Conservation (phyloP, 306 rosid species). For the Cucumis hystrix region DNA sequence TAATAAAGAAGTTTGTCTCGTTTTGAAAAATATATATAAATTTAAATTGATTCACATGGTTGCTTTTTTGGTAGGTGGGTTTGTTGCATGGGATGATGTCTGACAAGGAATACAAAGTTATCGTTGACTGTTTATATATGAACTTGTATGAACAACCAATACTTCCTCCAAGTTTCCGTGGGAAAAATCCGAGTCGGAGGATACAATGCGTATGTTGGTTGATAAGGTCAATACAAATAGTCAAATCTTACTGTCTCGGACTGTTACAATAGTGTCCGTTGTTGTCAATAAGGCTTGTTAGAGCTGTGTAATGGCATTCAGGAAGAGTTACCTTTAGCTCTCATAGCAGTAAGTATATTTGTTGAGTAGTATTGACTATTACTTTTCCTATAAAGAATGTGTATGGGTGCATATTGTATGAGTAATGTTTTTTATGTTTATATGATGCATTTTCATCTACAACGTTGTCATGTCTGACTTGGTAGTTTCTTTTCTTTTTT, state of each 20-base stretch:
- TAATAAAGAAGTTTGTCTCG: too few relatives aligned
- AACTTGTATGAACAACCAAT: constrained; percentile 67
- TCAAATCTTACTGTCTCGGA: constrained; percentile 62
- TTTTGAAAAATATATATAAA: too few relatives aligned
- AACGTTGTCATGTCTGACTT: neutral
- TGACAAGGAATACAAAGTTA: constrained; percentile 87
- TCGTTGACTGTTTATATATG: constrained; percentile 73
- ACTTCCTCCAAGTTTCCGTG: constrained; percentile 93
- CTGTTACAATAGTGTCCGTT: constrained; percentile 69
- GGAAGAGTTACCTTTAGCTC: constrained; percentile 73
- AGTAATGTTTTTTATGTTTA: neutral
- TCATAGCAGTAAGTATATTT: constrained; percentile 66
- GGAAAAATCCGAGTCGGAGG: constrained; percentile 55
- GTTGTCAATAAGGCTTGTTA: constrained; percentile 55
- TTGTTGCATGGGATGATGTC: constrained; percentile 69
- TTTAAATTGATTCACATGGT: constrained; percentile 6
- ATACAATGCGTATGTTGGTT: constrained; percentile 60
- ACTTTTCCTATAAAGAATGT: neutral
- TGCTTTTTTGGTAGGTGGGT: constrained; percentile 55
- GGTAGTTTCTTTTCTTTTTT: constrained; percentile 6
- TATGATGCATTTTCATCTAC: neutral
- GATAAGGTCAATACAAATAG: constrained; percentile 87
- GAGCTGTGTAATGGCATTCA: constrained; percentile 70
- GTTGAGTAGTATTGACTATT: neutral
- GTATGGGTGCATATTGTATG: neutral